phyloP scores from a whole-genome alignment of 148 eudicot genomes.

The Cornus controversa region DNA sequence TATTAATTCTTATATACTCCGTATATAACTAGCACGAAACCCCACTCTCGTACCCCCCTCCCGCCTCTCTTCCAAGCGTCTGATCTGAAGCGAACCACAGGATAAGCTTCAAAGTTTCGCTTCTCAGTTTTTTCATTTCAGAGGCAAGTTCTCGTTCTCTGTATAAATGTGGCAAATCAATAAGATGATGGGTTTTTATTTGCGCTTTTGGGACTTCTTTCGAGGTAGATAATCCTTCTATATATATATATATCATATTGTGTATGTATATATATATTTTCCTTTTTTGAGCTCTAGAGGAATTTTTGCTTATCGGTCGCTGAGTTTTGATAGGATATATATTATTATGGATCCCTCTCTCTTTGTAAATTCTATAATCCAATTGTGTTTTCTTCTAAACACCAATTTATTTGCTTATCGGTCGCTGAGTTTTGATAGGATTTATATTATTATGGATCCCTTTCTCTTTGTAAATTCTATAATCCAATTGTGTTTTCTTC shows the following conservation, averaged over 20 bases:
- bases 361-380: neutral
- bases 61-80: neutral
- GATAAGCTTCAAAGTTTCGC: neutral
- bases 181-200: too few species aligned
- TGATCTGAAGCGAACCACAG: neutral
- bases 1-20: too few species aligned
- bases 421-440: neutral
- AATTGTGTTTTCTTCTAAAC: neutral
- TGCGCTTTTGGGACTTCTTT: too few species aligned
- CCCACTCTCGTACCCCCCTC: too few species aligned
- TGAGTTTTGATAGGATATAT: neutral
- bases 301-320: neutral
- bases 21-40: too few species aligned
- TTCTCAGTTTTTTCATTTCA: neutral
- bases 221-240: too few species aligned
- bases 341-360: neutral
- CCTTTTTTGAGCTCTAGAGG: neutral
- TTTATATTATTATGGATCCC: neutral
- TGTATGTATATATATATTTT: too few species aligned
- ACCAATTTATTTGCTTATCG: neutral
- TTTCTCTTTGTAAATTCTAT: neutral
- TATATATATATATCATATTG: too few species aligned
- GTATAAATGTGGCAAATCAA: neutral
- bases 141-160: constrained; percentile 9
- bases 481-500: neutral